A percentile compares a stretch with the other conserved stretches of the same genome.
phyloP scores from a whole-genome alignment of 257 asterid genomes.

The Osmanthus fragrans region DNA sequence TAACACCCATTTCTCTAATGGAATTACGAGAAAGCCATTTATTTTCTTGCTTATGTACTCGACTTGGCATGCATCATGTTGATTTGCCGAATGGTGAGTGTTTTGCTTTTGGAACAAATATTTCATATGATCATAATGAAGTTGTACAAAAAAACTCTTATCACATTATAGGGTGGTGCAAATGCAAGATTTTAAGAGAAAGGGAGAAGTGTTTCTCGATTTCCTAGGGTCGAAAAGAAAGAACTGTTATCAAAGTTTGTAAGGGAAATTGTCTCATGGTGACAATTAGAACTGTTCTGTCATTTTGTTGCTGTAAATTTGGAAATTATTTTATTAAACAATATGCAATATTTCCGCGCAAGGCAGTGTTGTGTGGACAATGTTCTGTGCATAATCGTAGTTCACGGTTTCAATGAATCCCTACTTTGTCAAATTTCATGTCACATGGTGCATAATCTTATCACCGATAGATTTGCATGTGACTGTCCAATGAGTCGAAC shows the following conservation, averaged over 20 bases:
- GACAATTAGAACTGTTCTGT: neutral
- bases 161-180: constrained; percentile 25
- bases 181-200: constrained; percentile 18
- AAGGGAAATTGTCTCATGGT: constrained; percentile 6
- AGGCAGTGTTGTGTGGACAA: neutral
- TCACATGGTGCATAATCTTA: too few species aligned
- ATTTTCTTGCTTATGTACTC: constrained; percentile 5
- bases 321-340: constrained; percentile 10
- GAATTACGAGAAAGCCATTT: neutral
- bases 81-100: neutral
- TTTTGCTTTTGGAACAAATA: constrained; percentile 15
- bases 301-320: neutral
- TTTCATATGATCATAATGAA: constrained; percentile 19
- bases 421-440: neutral
- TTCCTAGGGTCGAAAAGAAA: constrained; percentile 1
- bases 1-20: neutral
- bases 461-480: too few species aligned
- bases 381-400: neutral
- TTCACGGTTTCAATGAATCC: neutral
- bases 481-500: neutral
- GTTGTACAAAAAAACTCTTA: neutral
- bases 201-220: neutral
- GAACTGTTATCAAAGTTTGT: neutral
- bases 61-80: constrained; percentile 7
- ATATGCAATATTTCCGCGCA: neutral